Base-by-base conservation (phyloP, 2,329 filamentous ascomycete genomes). In the Immersiporthe knoxdaviesiana region DNA sequence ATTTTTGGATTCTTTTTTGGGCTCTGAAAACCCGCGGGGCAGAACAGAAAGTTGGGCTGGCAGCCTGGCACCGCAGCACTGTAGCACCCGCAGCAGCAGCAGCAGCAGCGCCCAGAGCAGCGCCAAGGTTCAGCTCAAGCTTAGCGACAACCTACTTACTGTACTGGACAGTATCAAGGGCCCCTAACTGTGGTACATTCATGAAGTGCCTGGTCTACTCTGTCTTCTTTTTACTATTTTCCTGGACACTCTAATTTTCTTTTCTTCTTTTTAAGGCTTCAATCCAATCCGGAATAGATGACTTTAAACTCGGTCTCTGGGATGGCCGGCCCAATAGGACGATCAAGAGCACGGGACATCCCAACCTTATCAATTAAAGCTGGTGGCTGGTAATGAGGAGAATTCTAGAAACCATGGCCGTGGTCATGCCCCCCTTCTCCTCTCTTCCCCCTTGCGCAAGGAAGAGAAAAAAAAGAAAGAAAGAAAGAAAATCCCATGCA, bases 1-100 rank as follows among this genome's bases (percentile, higher is more conserved):
- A 5, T 14, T 39, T 41, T 16, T 37, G 24, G 35, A 16, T 62
- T 47, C 61, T 63, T 63, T 63, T 63, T 63, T 63, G 61, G 59
- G 18, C 39, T 39, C 41, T n/a, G 32, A n/a, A 30, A n/a, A 18
- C 7, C 12, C n/a, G 41, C 41, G n/a, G 27, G 41, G 27, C n/a
- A 47, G n/a, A n/a, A n/a, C 16, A 24, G 24, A 63, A 39, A 10
- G 59, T 7, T 62, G 18, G 35, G n/a, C n/a, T n/a, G n/a, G n/a
- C n/a, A n/a, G n/a, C n/a, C 32, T 24, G 8, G 14, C 59, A 24
- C 16, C 5, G 30, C 47, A 14, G 30, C 18, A 27, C 30, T 16
- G 32, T 37, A 24, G 21, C 35, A 27, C 10, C 12, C 12, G n/a
- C 3, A 24, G n/a, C 47, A n/a, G 47, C 4, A 24, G n/a, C 50